Conservation (phyloP, 352 stramenopile genomes). For the Phytophthora pseudosyringae region DNA sequence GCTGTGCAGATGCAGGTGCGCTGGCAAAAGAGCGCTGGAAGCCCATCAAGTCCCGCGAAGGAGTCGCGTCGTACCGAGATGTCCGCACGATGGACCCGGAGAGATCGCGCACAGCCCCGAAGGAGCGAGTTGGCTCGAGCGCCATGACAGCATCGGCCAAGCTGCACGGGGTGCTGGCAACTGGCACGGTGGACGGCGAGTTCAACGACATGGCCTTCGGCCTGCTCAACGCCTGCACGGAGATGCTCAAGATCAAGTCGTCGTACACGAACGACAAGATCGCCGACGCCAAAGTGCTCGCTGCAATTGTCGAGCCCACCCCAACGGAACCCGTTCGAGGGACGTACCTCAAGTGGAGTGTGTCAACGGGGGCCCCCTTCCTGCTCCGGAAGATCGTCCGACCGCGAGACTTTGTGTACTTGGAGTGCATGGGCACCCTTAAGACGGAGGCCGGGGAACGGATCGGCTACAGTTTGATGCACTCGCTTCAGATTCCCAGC, state of each 20-base stretch:
- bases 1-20: conserved; percentile 28
- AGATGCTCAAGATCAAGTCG: conserved; percentile 44
- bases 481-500: conserved; percentile 53
- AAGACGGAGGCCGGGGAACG: conserved; percentile 33
- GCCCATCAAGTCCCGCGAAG: conserved; percentile 37
- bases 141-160: conserved; percentile 35
- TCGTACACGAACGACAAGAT: conserved; percentile 62
- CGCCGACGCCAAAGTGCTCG: conserved; percentile 52
- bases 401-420: conserved; percentile 54
- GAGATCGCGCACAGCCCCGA: conserved; percentile 20
- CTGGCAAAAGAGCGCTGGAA: conserved; percentile 52
- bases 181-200: conserved; percentile 37
- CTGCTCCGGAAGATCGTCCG: conserved; percentile 43
- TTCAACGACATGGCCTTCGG: conserved; percentile 54
- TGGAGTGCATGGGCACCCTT: conserved; percentile 47
- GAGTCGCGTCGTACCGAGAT: conserved; percentile 38
- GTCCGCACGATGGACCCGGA: conserved; percentile 22
- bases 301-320: conserved; percentile 42
- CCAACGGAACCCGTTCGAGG: conserved; percentile 46
- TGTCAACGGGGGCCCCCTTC: conserved; percentile 37
- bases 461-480: conserved; percentile 55
- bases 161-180: conserved; percentile 28
- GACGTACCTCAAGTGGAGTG: conserved; percentile 49
- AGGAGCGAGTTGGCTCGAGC: conserved; percentile 33
- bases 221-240: conserved; percentile 30